phyloP scores from a whole-genome alignment of 805 yeast species.

The Kodamaea nitidulidarum region DNA sequence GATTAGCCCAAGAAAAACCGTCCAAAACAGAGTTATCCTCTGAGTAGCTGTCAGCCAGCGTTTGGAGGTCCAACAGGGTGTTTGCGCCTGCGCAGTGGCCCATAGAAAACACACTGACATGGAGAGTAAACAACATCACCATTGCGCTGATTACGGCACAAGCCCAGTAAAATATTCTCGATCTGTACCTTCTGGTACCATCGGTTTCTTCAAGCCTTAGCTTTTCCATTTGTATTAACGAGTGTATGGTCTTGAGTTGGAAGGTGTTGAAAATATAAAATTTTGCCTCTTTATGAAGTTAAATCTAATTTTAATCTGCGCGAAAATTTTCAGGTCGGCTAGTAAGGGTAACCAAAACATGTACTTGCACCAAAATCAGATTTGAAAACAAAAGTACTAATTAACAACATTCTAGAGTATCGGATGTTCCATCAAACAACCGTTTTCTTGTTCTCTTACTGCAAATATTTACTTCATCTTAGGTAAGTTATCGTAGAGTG shows the following conservation, averaged over 20 bases:
- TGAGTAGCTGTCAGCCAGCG: conserved; percentile 1
- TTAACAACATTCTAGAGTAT: too few species aligned
- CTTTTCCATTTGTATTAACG: conserved; percentile 9
- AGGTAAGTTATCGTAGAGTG: too few species aligned
- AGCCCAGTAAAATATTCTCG: conserved; percentile 1
- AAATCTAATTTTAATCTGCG: neutral
- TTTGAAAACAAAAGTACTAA: too few species aligned
- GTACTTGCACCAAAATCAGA: too few species aligned
- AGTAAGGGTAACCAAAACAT: too few species aligned
- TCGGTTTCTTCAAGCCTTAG: conserved; percentile 1
- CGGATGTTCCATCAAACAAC: too few species aligned
- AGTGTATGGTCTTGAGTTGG: neutral
- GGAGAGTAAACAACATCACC: conserved; percentile 1
- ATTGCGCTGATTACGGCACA: conserved; percentile 1
- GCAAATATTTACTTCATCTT: too few species aligned
- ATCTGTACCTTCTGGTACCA: neutral
- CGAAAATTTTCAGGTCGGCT: too few species aligned
- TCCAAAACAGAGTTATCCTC: conserved; percentile 1
- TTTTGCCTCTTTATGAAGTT: neutral
- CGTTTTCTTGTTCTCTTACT: too few species aligned
- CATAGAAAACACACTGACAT: neutral
- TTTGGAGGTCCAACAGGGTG: neutral
- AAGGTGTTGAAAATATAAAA: neutral
- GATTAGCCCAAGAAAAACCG: conserved; percentile 2
- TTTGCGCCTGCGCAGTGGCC: neutral